Conservation (phyloP, 2,329 filamentous ascomycete genomes). For the Ceratocystiopsis sp. region DNA sequence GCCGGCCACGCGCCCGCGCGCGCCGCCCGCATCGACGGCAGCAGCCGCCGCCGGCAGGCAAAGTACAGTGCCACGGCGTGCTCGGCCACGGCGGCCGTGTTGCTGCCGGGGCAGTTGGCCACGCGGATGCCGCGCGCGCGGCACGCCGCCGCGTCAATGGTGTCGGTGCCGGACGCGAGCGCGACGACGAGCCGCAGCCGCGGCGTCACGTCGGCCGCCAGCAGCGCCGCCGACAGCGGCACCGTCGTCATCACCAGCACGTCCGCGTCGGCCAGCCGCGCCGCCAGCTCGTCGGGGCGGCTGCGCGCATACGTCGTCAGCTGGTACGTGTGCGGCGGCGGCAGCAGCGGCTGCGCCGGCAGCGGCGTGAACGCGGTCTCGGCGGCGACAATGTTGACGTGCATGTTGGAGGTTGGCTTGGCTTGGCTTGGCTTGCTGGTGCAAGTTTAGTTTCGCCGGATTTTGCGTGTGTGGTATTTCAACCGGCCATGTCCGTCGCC, state of each 20-base stretch:
- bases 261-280: slow-evolving; percentile 17
- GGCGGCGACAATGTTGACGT: slow-evolving; percentile 17
- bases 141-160: slow-evolving; percentile 11
- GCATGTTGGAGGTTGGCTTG: slow-evolving; percentile 3
- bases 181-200: slow-evolving; percentile 14
- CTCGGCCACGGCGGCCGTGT: slow-evolving; percentile 15
- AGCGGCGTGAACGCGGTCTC: slow-evolving; percentile 16
- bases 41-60: slow-evolving; percentile 17
- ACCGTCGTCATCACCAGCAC: slow-evolving; percentile 18
- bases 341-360: slow-evolving; percentile 8
- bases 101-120: slow-evolving; percentile 13
- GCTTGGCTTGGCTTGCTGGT: too few relatives aligned
- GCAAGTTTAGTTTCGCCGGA: too few relatives aligned
- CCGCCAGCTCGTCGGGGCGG: slow-evolving; percentile 10
- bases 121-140: slow-evolving; percentile 12
- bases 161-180: slow-evolving; percentile 14
- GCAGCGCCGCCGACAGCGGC: slow-evolving; percentile 13
- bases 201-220: slow-evolving; percentile 11
- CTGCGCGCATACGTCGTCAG: slow-evolving; percentile 14
- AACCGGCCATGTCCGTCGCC: background rate
- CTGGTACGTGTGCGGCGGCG: slow-evolving; percentile 15
- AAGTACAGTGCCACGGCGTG: slow-evolving; percentile 14
- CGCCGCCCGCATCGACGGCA: slow-evolving; percentile 14
- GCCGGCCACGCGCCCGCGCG: slow-evolving; percentile 10
- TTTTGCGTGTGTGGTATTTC: too few relatives aligned